Conservation (phyloP, 176 grass and related monocot species). For the Oryza meridionalis region DNA sequence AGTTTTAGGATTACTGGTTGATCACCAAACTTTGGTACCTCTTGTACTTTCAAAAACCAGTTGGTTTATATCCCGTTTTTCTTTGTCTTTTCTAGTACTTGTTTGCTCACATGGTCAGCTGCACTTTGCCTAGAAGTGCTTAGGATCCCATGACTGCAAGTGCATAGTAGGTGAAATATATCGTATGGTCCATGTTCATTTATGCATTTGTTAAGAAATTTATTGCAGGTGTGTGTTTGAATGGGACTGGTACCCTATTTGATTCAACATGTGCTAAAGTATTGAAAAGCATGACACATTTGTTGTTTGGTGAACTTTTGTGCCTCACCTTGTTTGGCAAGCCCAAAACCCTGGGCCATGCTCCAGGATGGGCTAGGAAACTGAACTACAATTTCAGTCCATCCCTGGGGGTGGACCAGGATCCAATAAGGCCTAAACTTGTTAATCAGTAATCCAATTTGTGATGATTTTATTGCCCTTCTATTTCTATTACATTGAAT, state of each 20-base stretch:
- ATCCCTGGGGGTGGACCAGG: not conserved
- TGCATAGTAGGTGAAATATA: not conserved
- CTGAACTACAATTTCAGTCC: not conserved
- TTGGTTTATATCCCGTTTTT: conserved; percentile 20
- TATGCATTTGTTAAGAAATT: not conserved
- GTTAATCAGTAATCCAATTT: conserved; percentile 14
- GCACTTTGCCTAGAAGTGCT: not conserved
- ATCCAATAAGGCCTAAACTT: not conserved
- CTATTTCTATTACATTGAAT: not conserved
- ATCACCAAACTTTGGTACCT: not conserved
- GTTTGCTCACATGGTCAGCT: not conserved
- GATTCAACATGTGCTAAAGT: not conserved
- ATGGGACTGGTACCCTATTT: not conserved
- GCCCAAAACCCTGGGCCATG: not conserved
- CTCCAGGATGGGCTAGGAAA: not conserved
- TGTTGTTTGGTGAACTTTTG: conserved; percentile 8
- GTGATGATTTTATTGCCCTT: conserved; percentile 20
- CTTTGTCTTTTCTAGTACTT: not conserved
- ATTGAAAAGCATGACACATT: not conserved
- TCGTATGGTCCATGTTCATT: not conserved
- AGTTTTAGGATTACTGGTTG: conserved; percentile 5
- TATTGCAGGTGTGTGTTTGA: not conserved
- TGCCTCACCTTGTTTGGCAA: not conserved
- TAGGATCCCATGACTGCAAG: conserved; percentile 9
- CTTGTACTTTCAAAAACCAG: not conserved